Evolutionary conservation across 108 stramenopile genomes (phyloP).

Genomic region (Phaeodactylum tricornutum): DNA sequence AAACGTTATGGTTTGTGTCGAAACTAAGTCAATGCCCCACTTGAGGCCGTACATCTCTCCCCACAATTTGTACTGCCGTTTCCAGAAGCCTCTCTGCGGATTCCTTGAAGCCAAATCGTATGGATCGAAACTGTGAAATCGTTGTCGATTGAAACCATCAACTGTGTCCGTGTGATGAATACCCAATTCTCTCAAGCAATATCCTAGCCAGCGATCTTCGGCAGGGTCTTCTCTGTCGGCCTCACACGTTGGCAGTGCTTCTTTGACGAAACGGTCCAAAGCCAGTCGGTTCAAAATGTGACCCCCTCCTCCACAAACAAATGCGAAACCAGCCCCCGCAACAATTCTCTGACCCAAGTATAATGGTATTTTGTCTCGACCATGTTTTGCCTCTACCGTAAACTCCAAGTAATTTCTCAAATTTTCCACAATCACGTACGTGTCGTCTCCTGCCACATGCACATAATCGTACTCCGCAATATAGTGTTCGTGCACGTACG

Average conservation of each 20-base stretch:
- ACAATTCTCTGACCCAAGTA: too few relatives aligned
- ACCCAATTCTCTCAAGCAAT: too few relatives aligned
- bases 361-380: too few relatives aligned
- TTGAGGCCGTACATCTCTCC: not conserved
- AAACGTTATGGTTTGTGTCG: not conserved
- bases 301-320: conserved; percentile 16
- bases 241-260: conserved; percentile 1
- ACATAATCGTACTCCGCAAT: conserved; percentile 82
- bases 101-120: too few relatives aligned
- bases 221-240: conserved; percentile 2
- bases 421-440: conserved; percentile 85
- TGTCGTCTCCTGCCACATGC: conserved; percentile 88
- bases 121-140: too few relatives aligned
- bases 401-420: conserved; percentile 28
- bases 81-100: too few relatives aligned
- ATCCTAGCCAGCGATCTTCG: too few relatives aligned
- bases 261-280: conserved; percentile 4
- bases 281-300: conserved; percentile 28
- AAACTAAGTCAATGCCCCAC: not conserved
- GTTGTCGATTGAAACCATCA: too few relatives aligned
- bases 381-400: too few relatives aligned
- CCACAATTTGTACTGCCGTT: not conserved
- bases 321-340: not conserved
- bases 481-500: conserved; percentile 77
- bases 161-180: too few relatives aligned